Percentiles rank a stretch among this genome's conserved stretches.
Evolutionary conservation across 495 filamentous ascomycete species (phyloP).

Genomic region (Xylaria grammica): DNA sequence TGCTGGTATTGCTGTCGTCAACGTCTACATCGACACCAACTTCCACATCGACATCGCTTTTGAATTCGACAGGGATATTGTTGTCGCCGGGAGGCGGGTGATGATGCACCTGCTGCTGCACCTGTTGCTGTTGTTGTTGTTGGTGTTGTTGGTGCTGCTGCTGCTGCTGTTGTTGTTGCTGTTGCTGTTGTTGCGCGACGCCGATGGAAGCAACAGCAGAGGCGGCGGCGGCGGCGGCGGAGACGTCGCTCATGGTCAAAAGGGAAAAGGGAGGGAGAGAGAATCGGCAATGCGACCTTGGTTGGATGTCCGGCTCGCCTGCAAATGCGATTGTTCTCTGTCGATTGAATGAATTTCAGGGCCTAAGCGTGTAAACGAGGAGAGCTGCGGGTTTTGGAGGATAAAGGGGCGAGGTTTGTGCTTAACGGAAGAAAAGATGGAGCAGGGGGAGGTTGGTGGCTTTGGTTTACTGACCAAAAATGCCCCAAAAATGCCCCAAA

Average conservation of each 20-base stretch:
- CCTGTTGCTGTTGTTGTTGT: neutral
- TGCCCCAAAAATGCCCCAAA: conserved; percentile 22
- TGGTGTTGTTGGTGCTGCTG: neutral
- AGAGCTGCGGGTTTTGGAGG: conserved; percentile 37
- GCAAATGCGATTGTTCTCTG: conserved; percentile 30
- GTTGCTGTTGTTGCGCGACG: neutral
- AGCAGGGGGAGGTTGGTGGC: conserved; percentile 31
- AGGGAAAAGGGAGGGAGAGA: neutral
- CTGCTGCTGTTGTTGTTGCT: neutral
- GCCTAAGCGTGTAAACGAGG: conserved; percentile 45
- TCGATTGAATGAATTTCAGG: conserved; percentile 39
- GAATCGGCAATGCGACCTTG: conserved; percentile 14
- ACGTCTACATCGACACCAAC: conserved; percentile 21
- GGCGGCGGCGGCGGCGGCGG: conserved; percentile 31
- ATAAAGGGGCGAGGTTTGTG: conserved; percentile 42
- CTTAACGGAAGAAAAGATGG: conserved; percentile 40
- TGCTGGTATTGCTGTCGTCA: conserved; percentile 18
- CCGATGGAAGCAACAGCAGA: conserved; percentile 17
- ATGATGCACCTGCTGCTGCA: neutral
- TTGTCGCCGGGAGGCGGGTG: conserved; percentile 1
- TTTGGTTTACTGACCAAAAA: conserved; percentile 24
- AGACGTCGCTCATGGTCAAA: conserved; percentile 35
- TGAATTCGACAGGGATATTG: conserved; percentile 12
- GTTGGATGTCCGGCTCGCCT: conserved; percentile 12
- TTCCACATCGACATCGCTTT: neutral